Percentiles rank a stretch among this genome's conserved stretches.
Conservation (phyloP, 352 stramenopile genomes). For the Blastocystis hominis region DNA sequence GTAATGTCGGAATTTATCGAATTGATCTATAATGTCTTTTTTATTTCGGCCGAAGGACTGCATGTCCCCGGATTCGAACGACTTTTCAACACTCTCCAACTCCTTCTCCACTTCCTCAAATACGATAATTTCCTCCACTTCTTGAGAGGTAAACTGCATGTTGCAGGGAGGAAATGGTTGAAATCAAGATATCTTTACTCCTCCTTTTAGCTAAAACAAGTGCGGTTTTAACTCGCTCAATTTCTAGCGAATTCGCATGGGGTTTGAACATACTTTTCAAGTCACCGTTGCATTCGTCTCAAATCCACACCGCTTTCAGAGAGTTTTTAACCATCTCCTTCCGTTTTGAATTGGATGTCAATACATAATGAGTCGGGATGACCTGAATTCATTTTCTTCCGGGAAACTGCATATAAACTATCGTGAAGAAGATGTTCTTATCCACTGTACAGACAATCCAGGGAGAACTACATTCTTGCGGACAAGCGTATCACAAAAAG, state of each 20-base stretch:
- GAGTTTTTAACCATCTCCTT: too few species aligned
- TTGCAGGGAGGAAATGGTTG: neutral
- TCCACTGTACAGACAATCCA: slow-evolving; percentile 49
- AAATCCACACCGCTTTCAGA: too few species aligned
- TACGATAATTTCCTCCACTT: slow-evolving; percentile 41
- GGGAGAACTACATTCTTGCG: slow-evolving; percentile 16
- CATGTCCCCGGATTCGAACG: slow-evolving; percentile 30
- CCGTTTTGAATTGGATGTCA: too few species aligned
- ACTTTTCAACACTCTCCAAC: slow-evolving; percentile 21
- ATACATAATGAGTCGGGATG: neutral
- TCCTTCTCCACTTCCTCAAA: slow-evolving; percentile 48
- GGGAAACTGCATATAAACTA: slow-evolving; percentile 44
- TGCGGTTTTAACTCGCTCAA: too few species aligned
- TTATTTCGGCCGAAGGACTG: slow-evolving; percentile 38
- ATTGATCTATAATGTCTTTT: slow-evolving; percentile 40
- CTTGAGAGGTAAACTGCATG: slow-evolving; percentile 6
- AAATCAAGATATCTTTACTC: too few species aligned
- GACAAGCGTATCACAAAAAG: slow-evolving; percentile 19
- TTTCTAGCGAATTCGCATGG: too few species aligned
- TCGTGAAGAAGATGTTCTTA: slow-evolving; percentile 10
- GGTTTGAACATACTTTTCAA: too few species aligned
- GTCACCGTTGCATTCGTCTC: too few species aligned
- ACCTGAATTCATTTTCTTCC: neutral
- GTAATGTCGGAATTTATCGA: neutral
- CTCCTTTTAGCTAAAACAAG: too few species aligned